Evolutionary conservation across 2,329 filamentous ascomycete species (phyloP).

Genomic region (Colletotrichum sp.): DNA sequence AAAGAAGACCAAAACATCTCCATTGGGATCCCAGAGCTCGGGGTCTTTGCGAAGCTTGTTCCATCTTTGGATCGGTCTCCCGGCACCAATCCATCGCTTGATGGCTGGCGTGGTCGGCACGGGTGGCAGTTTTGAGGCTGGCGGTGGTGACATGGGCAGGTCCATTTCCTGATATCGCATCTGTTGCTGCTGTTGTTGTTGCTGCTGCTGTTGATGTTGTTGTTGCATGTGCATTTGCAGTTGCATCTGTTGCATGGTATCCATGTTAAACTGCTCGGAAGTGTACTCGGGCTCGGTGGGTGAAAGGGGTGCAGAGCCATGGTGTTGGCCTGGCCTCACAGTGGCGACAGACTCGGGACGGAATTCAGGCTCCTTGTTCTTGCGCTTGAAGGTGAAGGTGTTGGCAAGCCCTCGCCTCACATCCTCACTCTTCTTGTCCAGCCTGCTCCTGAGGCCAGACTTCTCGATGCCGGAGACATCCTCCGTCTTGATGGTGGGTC

Average conservation of each 20-base stretch:
- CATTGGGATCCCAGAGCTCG: constrained; percentile 65
- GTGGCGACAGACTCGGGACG: constrained; percentile 43
- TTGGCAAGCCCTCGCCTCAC: constrained; percentile 59
- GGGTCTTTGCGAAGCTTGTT: constrained; percentile 64
- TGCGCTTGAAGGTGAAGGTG: constrained; percentile 55
- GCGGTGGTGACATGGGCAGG: constrained; percentile 20
- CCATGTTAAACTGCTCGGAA: constrained; percentile 19
- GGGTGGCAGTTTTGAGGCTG: constrained; percentile 27
- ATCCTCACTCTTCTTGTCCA: constrained; percentile 62
- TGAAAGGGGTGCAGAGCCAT: neutral
- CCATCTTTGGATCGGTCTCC: constrained; percentile 55
- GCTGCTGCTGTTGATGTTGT: neutral
- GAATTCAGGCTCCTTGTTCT: constrained; percentile 45
- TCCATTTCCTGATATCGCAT: constrained; percentile 8
- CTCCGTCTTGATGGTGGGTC: constrained; percentile 50
- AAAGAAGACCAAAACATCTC: constrained; percentile 64
- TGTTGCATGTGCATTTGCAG: constrained; percentile 11
- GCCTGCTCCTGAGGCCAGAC: constrained; percentile 54
- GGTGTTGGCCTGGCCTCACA: constrained; percentile 30
- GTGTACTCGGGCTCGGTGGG: constrained; percentile 20
- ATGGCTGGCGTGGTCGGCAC: constrained; percentile 40
- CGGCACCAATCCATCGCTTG: constrained; percentile 58
- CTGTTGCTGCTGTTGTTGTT: constrained; percentile 4
- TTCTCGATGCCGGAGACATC: constrained; percentile 61
- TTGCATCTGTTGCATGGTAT: constrained; percentile 13